phyloP scores from a whole-genome alignment of 305 asterid genomes.

The Fraxinus paxiana region DNA sequence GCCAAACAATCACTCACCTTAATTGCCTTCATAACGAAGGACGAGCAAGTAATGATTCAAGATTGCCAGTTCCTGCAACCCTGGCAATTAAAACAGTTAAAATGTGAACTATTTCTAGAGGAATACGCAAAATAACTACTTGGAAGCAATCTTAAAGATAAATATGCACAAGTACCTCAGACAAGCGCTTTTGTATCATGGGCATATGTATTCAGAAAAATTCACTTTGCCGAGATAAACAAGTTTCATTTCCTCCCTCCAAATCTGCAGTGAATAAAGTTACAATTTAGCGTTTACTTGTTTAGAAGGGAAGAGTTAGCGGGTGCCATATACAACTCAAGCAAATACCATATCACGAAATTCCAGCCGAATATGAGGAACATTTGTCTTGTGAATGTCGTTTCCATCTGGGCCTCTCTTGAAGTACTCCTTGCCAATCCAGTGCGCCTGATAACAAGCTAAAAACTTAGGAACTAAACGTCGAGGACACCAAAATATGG shows the following conservation, averaged over 20 bases:
- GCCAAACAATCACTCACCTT: neutral
- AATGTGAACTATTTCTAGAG: neutral
- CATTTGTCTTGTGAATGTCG: constrained; percentile 91
- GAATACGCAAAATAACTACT: neutral
- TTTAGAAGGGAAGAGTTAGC: neutral
- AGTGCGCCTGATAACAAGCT: constrained; percentile 61
- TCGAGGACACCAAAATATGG: neutral
- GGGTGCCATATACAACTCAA: neutral
- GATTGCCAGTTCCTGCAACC: constrained; percentile 28
- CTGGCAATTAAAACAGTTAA: neutral
- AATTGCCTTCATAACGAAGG: neutral
- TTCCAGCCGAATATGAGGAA: constrained; percentile 91
- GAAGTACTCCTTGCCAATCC: constrained; percentile 86
- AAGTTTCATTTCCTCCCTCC: constrained; percentile 90
- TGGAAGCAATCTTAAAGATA: neutral
- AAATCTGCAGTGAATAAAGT: constrained; percentile 48
- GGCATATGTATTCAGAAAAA: constrained; percentile 51
- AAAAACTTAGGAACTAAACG: neutral
- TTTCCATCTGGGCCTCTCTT: constrained; percentile 89
- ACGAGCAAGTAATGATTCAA: constrained; percentile 14
- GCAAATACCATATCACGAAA: constrained; percentile 82
- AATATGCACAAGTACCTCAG: constrained; percentile 15
- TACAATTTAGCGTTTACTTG: neutral
- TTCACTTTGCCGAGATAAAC: constrained; percentile 69
- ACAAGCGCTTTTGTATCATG: constrained; percentile 33